Evolutionary conservation across 495 filamentous ascomycete genomes (phyloP), one percentile per base, ranked within the genome.

Genomic region (Talaromyces liani): DNA sequence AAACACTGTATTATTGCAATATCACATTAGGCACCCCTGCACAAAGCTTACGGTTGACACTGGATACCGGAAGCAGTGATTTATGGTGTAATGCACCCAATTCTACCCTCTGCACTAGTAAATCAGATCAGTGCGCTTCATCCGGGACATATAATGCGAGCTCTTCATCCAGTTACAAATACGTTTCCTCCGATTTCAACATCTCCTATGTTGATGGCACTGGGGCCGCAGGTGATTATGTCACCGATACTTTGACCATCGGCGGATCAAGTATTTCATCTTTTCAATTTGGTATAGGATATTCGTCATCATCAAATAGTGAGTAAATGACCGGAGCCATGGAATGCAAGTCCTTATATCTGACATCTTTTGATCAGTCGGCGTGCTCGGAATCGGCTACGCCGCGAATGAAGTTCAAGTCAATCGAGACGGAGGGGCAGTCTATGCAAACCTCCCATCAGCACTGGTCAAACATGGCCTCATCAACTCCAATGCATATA

Each of bases 311-410:
- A 22, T 91, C 90, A 12, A 3, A 65, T 8, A 71, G 77, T 78
- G 68, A 56, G 76, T 70, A 6, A 29, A 33, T 34, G 12, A 27
- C 7, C 10, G 5, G 16, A 55, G n/a, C 9, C 29, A 7, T 47
- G 25, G 34, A 25, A 18, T 33, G 61, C 51, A 65, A 29, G 64
- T 12, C 6, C 45, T 20, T 20, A 49, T 18, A 49, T 18, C 45
- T 49, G 45, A 49, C 45, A 18, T 20, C 4, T 18, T 20, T 20
- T 20, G n/a, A 20, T 49, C 69, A 63, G 86, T 92, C 74, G 92
- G 92, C 41, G 93, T 98, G 25, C 77, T 98, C 55, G 94, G 94
- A 34, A 91, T 98, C 65, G 93, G 93, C n/a, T 97, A 97, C 68
- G 65, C 82, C 2, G 69, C 84, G 55, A 92, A 97, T 69, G 93